These are phyloP conservation scores for Asterochloris erici DNA, from an alignment of 139 green algal species.

Conservation along the genomic window DNA sequence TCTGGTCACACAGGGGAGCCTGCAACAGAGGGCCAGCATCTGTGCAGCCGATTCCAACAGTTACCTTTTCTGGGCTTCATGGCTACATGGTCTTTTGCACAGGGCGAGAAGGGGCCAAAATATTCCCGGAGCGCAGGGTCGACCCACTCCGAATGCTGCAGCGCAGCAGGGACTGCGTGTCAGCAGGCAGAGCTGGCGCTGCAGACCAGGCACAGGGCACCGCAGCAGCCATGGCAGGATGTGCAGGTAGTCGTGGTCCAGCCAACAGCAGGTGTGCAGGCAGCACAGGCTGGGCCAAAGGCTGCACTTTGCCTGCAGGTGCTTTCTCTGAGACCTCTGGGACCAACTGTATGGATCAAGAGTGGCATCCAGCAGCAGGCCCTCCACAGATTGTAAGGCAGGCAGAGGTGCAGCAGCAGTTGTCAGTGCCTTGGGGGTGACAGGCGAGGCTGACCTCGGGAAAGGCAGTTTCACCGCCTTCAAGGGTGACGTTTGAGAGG, in stretches of 20 bases:
- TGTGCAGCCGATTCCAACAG: not conserved
- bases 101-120: conserved; percentile 47
- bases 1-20: no score
- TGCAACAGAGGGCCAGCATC: not conserved
- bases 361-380: no score
- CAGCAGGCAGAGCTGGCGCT: not conserved
- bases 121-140: conserved; percentile 24
- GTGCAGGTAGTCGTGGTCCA: no score
- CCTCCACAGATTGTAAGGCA: no score
- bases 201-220: not conserved
- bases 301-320: no score
- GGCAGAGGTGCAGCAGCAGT: no score
- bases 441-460: conserved; percentile 17
- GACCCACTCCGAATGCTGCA: conserved; percentile 33
- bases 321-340: no score
- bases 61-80: conserved; percentile 46
- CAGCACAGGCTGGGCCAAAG: no score
- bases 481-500: conserved; percentile 26
- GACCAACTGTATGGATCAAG: no score
- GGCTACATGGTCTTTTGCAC: conserved; percentile 53
- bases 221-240: no score
- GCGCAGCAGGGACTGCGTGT: not conserved
- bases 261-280: no score
- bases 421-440: no score
- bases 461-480: conserved; percentile 64